Conservation (phyloP, 768 basidiomycete species). For the Xanthoconium stramineum region DNA sequence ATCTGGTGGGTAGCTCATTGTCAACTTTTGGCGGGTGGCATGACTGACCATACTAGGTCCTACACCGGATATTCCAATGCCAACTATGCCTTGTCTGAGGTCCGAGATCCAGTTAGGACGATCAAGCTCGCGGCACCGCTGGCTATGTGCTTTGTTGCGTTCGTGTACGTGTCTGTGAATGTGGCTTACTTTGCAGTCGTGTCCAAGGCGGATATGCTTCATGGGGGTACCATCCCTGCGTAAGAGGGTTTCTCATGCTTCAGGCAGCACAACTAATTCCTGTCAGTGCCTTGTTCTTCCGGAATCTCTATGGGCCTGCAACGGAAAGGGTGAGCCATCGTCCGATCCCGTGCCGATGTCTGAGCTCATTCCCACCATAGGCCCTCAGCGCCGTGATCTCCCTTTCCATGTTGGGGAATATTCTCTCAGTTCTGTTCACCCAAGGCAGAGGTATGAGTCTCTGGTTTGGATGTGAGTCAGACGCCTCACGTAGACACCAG, state of each 20-base stretch:
- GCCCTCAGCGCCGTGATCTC: slow-evolving; percentile 59
- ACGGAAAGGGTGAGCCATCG: slow-evolving; percentile 41
- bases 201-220: slow-evolving; percentile 63
- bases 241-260: slow-evolving; percentile 30
- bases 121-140: too few relatives aligned
- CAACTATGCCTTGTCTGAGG: too few relatives aligned
- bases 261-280: background rate
- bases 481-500: slow-evolving; percentile 32
- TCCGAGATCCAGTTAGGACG: too few relatives aligned
- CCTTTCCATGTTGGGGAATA: slow-evolving; percentile 60
- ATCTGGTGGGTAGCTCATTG: too few relatives aligned
- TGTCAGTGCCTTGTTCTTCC: too few relatives aligned
- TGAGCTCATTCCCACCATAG: slow-evolving; percentile 32
- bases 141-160: too few relatives aligned
- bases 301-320: too few relatives aligned
- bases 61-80: too few relatives aligned
- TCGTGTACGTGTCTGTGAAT: slow-evolving; percentile 42
- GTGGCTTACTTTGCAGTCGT: slow-evolving; percentile 74
- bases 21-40: too few relatives aligned
- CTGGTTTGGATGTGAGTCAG: background rate
- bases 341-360: background rate
- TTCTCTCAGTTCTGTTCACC: slow-evolving; percentile 60
- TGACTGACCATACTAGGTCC: too few relatives aligned
- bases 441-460: slow-evolving; percentile 56
- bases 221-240: slow-evolving; percentile 66